phyloP scores from a whole-genome alignment of 345 rosid species.

The Stellera chamaejasme region DNA sequence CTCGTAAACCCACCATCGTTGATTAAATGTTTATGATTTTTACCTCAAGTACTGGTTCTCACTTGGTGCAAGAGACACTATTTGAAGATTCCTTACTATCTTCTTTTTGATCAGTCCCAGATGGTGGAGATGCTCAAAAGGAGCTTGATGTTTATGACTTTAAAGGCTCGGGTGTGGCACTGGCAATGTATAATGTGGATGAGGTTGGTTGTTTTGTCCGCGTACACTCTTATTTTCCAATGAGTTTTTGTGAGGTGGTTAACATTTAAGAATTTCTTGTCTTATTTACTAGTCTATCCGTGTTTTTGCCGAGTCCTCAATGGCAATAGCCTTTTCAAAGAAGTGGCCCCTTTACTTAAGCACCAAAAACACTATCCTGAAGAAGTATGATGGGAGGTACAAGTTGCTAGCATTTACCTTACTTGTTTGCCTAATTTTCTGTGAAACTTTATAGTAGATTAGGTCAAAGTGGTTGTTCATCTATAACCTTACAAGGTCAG shows the following conservation, averaged over 20 bases:
- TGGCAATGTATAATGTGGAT: conserved; percentile 95
- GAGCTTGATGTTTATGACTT: conserved; percentile 80
- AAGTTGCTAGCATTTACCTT: conserved; percentile 13
- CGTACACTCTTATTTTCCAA: conserved; percentile 5
- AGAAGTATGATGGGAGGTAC: conserved; percentile 98
- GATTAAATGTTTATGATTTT: too few species aligned
- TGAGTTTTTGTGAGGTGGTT: conserved; percentile 10
- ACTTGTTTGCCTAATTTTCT: background rate
- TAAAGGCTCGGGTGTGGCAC: conserved; percentile 91
- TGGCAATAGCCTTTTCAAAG: conserved; percentile 74
- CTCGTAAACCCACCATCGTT: background rate
- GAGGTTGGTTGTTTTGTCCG: conserved; percentile 40
- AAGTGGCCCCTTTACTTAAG: conserved; percentile 97
- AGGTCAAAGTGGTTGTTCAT: background rate
- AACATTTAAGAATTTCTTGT: conserved; percentile 8
- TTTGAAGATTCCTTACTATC: background rate
- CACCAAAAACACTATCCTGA: conserved; percentile 94
- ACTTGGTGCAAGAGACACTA: background rate
- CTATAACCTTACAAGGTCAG: background rate
- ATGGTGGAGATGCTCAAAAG: conserved; percentile 48
- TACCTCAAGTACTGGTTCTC: too few species aligned
- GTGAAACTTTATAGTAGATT: background rate
- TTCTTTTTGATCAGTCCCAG: conserved; percentile 48
- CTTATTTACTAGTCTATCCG: conserved; percentile 58
- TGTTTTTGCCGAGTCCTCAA: conserved; percentile 93